Conservation (phyloP, 108 stramenopile genomes). For the Fistulifera solaris region DNA sequence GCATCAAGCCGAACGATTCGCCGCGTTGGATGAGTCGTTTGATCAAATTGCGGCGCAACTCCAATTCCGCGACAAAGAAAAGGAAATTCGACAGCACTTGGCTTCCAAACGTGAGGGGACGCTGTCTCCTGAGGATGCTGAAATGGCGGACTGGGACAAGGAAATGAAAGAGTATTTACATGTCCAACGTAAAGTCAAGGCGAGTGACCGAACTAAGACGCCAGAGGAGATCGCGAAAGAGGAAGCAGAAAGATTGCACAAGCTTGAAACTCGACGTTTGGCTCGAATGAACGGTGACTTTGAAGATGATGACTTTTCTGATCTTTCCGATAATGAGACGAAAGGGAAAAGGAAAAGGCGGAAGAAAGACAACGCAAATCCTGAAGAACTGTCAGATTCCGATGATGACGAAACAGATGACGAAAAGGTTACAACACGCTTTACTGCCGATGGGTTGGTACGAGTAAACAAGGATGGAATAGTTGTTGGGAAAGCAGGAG, state of each 20-base stretch:
- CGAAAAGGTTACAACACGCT: constrained; percentile 34
- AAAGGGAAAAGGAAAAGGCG: constrained; percentile 12
- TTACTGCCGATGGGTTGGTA: constrained; percentile 82
- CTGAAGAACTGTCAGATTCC: constrained; percentile 55
- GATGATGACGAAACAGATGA: constrained; percentile 35
- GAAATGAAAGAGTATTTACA: constrained; percentile 60
- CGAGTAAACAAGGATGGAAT: constrained; percentile 61
- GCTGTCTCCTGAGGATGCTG: constrained; percentile 51
- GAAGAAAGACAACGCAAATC: constrained; percentile 30
- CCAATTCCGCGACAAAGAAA: constrained; percentile 64
- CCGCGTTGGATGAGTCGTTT: constrained; percentile 82
- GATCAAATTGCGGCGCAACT: constrained; percentile 69
- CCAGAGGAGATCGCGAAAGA: constrained; percentile 91
- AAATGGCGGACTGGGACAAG: constrained; percentile 77
- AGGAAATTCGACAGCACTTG: constrained; percentile 26
- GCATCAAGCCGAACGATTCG: constrained; percentile 72
- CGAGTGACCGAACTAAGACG: constrained; percentile 92
- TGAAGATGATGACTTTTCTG: constrained; percentile 76
- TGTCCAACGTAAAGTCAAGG: constrained; percentile 54
- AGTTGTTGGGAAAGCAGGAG: constrained; percentile 47
- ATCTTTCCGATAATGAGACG: constrained; percentile 61
- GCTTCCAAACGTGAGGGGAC: constrained; percentile 32
- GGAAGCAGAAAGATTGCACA: constrained; percentile 80
- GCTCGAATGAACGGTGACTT: constrained; percentile 90
- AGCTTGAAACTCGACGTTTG: constrained; percentile 80